Conservation (phyloP, 2,329 filamentous ascomycete genomes). For the Fusarium scirpi region DNA sequence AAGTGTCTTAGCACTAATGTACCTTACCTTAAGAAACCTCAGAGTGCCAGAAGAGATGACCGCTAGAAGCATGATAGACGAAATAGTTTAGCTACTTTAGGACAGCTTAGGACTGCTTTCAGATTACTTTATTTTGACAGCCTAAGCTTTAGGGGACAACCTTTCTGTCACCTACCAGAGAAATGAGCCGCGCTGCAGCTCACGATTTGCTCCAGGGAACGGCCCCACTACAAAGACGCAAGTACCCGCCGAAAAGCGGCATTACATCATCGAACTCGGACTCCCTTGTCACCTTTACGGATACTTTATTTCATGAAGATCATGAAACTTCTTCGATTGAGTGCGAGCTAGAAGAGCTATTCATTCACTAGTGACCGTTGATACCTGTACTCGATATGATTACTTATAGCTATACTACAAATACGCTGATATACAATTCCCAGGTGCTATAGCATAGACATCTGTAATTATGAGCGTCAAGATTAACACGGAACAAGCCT, state of each 20-base stretch:
- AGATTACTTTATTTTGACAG: too few species aligned
- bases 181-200: conserved; percentile 31
- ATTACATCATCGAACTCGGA: conserved; percentile 46
- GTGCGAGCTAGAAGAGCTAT: not conserved
- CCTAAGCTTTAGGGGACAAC: too few species aligned
- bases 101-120: too few species aligned
- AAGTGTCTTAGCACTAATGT: conserved; percentile 6
- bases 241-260: conserved; percentile 22
- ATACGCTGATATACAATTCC: too few species aligned
- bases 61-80: too few species aligned
- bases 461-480: not conserved
- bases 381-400: not conserved
- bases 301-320: conserved; percentile 22
- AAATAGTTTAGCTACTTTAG: too few species aligned
- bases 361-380: not conserved
- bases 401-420: not conserved
- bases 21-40: not conserved
- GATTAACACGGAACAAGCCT: conserved; percentile 27
- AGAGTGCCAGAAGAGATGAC: too few species aligned
- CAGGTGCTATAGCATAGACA: not conserved
- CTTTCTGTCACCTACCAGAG: not conserved
- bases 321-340: conserved; percentile 20
- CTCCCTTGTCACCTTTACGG: conserved; percentile 3
- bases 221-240: conserved; percentile 16
- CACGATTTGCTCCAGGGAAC: conserved; percentile 23